A percentile compares a stretch with the other conserved stretches of the same genome.
Conservation (phyloP, 257 asterid genomes). For the Solanum bulbocastanum region DNA sequence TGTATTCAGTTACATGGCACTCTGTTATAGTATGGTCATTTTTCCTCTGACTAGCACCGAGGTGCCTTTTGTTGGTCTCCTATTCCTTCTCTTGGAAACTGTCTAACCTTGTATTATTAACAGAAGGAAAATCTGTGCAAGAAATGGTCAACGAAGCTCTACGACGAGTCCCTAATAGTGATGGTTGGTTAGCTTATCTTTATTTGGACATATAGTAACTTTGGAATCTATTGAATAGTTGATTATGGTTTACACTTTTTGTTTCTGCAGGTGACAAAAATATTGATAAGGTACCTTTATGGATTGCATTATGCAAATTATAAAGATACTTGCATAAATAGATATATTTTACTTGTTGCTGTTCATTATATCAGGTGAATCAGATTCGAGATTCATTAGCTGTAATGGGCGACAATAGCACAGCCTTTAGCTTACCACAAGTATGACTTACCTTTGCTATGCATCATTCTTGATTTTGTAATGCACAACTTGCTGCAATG, state of each 20-base stretch:
- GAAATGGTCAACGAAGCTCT: slow-evolving; percentile 94
- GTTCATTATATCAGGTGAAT: slow-evolving; percentile 51
- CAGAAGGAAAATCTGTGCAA: slow-evolving; percentile 97
- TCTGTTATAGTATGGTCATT: neutral
- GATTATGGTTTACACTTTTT: slow-evolving; percentile 9
- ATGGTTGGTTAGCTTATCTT: slow-evolving; percentile 40
- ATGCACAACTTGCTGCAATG: neutral
- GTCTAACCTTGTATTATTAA: slow-evolving; percentile 3
- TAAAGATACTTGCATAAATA: neutral
- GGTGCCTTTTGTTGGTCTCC: neutral
- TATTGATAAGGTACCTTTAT: slow-evolving; percentile 59
- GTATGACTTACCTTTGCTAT: slow-evolving; percentile 19
- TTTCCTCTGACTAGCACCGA: neutral
- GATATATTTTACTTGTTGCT: neutral
- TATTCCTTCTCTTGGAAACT: neutral
- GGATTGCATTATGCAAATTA: neutral
- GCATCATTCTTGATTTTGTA: neutral
- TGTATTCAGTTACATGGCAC: neutral
- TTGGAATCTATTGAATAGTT: neutral
- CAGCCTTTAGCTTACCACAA: slow-evolving; percentile 98
- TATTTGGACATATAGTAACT: neutral
- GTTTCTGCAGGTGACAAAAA: slow-evolving; percentile 64
- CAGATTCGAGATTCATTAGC: slow-evolving; percentile 96
- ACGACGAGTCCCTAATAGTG: slow-evolving; percentile 63
- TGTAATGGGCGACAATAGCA: slow-evolving; percentile 89